Evolutionary conservation across 345 rosid genomes (phyloP), one percentile per base, ranked within the genome.

Genomic region (Laguncularia racemosa): DNA sequence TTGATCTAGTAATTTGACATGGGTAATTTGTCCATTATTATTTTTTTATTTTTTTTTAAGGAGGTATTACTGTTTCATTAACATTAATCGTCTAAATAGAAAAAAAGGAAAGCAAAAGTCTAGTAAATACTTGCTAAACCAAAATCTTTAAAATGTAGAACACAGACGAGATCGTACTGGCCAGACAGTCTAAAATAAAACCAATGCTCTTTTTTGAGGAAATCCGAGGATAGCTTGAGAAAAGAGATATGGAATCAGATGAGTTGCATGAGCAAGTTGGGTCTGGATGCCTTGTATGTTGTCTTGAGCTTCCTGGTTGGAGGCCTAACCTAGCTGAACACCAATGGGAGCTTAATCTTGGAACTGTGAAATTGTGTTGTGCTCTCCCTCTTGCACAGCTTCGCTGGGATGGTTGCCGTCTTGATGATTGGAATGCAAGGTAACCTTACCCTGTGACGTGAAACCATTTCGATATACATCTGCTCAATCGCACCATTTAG

Each of bases 371-470:
- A 74, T 44, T 74, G 78, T 60, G 66, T 74, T 16, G 72, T 70
- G 64, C 72, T 74, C 49, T 74, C 78, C 58, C 78, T 74, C 72
- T 74, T 74, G 75, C 78, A 74, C 13, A 74, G 68, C 72, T 74
- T 74, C 0, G 78, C 74, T 0, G 69, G 75, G 54, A 74, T 56
- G 4, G 78, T 74, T 7, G 72, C 75, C 9, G 75, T 74, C 61
- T 74, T 70, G 51, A 74, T 74, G 38, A 73, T 65, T 59, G 69
- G 73, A 16, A 73, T 73, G 62, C 74, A 73, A 1, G 73, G 77
- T 48, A 59, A 74, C 72, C 75, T 70, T 15, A 70, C 78, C 26
- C 75, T 74, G 60, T 74, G 78, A 18, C 78, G 72, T 28, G 75
- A 74, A 0, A 75, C 75, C 78, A 74, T 74, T 56, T 74, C 78